These are phyloP conservation scores for Raffaelea deltoideospora DNA, from an alignment of 2,329 filamentous ascomycete species.

Conservation along the genomic window DNA sequence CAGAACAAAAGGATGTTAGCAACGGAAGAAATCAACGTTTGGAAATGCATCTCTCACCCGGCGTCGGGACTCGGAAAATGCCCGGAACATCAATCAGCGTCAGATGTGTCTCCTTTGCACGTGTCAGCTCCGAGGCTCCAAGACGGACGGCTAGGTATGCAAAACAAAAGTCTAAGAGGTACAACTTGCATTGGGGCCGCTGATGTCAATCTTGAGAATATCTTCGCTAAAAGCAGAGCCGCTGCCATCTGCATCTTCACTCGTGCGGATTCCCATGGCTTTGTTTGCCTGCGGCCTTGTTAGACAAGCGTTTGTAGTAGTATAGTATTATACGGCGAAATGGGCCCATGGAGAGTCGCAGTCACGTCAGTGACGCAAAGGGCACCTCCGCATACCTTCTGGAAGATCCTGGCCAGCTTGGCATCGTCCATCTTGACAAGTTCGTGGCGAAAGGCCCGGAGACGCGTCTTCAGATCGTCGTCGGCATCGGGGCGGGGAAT, in stretches of 20 bases:
- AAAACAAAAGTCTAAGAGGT: not conserved
- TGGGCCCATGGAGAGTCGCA: too few relatives aligned
- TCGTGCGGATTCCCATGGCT: slow-evolving; percentile 26
- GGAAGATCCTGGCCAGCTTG: too few relatives aligned
- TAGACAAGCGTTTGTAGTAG: too few relatives aligned
- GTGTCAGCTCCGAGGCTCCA: not conserved
- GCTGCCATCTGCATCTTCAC: not conserved
- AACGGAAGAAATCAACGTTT: too few relatives aligned
- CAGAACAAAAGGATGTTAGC: slow-evolving; percentile 1
- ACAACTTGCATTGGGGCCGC: slow-evolving; percentile 22
- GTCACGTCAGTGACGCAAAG: too few relatives aligned
- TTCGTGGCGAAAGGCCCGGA: slow-evolving; percentile 37
- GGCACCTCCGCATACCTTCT: too few relatives aligned
- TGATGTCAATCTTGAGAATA: slow-evolving; percentile 27
- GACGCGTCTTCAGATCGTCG: not conserved
- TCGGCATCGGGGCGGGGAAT: not conserved
- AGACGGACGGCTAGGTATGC: not conserved
- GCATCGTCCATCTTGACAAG: slow-evolving; percentile 82
- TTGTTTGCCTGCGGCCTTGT: slow-evolving; percentile 21
- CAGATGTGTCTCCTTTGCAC: slow-evolving; percentile 26
- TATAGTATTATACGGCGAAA: too few relatives aligned
- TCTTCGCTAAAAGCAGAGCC: slow-evolving; percentile 27
- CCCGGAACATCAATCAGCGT: slow-evolving; percentile 40
- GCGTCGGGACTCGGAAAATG: slow-evolving; percentile 27
- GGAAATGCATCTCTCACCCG: too few relatives aligned